Evolutionary conservation across 148 eudicot species (phyloP).

Genomic region (Dysphania ambrosioides): DNA sequence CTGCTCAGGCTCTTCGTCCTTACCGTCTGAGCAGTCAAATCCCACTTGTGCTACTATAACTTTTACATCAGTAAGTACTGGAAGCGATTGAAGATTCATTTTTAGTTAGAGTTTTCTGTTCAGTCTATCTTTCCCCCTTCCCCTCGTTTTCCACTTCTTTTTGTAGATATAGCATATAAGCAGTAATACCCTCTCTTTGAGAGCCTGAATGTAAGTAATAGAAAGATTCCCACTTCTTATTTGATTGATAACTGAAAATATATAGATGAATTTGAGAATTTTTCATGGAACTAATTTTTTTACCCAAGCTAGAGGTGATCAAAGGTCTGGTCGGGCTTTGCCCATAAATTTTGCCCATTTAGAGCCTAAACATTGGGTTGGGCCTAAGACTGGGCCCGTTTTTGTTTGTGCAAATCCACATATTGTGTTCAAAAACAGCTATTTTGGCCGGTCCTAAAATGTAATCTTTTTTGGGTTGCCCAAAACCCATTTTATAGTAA

Average conservation of each 20-base stretch:
- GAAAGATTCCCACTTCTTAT: not conserved
- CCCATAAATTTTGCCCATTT: no score
- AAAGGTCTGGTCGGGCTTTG: no score
- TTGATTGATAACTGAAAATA: not conserved
- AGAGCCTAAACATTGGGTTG: no score
- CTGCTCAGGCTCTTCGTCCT: conserved; percentile 23
- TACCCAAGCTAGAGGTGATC: no score
- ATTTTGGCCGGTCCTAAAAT: no score
- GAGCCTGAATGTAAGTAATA: conserved; percentile 12
- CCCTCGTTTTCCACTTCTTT: not conserved
- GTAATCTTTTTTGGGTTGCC: no score
- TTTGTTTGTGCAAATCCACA: no score
- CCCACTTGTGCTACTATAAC: conserved; percentile 43
- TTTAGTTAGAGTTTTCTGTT: conserved; percentile 2
- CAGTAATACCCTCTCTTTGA: not conserved
- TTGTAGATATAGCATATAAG: not conserved
- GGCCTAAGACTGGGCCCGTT: no score
- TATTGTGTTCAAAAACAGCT: no score
- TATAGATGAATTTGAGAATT: not conserved
- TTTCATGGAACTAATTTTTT: no score
- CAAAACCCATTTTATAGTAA: no score
- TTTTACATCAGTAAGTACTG: conserved; percentile 47
- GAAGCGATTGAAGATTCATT: conserved; percentile 32
- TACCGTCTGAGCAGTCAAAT: conserved; percentile 9
- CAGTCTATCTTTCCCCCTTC: not conserved